Base-by-base conservation (phyloP, 1,284 basidiomycete genomes). In the Pterulicium gracile region DNA sequence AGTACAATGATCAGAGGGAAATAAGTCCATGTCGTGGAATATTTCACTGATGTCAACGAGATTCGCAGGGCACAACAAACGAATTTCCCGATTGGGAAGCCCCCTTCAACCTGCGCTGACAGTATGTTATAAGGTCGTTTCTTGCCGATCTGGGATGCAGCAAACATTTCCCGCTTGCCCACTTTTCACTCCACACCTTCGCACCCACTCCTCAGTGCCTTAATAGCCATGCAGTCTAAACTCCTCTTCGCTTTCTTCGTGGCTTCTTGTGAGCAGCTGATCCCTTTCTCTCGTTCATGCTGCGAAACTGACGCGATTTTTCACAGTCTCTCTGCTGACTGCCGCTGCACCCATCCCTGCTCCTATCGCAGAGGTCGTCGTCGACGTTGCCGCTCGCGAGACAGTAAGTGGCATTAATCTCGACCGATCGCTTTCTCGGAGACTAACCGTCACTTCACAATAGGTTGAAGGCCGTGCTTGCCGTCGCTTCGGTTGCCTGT, bases 191-290 rank as follows among this genome's bases (percentile, higher is more conserved):
- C 27, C n/a, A 32, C 27, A 7, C n/a, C 27, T 32, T 32, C n/a
- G 27, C 27, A 10, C 7, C 27, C n/a, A 7, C n/a, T 32, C 27
- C 7, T 7, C 27, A 10, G 27, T 32, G 10, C 7, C 27, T 32
- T 32, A 7, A n/a, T n/a, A 7, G 27, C 36, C n/a, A 39, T 39
- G 36, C 36, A 39, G 36, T 39, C 36, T 18, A 39, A 18, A 39
- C 7, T 39, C 36, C 7, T 39, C 7, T 18, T 39, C 7, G 36
- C 36, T 7, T 39, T 39, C 15, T 15, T 39, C 36, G 15, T 39
- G n/a, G 36, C 36, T 7, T 39, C 36, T 39, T 39, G 36, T 39
- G 15, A 7, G 36, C 15, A 10, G 7, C 27, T 32, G n/a, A 10
- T 7, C 7, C 7, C n/a, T 32, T 32, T 32, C n/a, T n/a, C n/a